A percentile compares a stretch with the other conserved stretches of the same genome.
Evolutionary conservation across 2,329 filamentous ascomycete species (phyloP).

Genomic region (Microsporum audouinii): DNA sequence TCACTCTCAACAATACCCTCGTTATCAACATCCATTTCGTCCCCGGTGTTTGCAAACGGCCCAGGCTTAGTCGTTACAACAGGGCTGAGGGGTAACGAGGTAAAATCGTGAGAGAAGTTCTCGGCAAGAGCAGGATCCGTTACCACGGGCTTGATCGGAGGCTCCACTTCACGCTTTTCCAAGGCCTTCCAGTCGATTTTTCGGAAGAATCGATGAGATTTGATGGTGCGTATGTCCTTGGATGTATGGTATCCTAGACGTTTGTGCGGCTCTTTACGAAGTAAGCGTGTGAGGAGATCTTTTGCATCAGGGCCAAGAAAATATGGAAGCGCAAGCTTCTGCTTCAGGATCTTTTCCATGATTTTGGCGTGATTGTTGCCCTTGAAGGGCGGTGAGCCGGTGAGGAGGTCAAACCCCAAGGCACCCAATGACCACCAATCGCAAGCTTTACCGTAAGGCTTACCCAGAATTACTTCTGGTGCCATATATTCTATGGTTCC

Average conservation of each 20-base stretch:
- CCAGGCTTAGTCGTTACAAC: slow-evolving; percentile 36
- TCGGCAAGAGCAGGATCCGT: slow-evolving; percentile 92
- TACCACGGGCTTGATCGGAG: slow-evolving; percentile 85
- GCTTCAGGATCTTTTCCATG: slow-evolving; percentile 87
- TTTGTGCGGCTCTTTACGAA: slow-evolving; percentile 87
- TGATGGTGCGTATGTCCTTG: slow-evolving; percentile 74
- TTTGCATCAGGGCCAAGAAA: slow-evolving; percentile 87
- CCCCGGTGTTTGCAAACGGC: slow-evolving; percentile 21
- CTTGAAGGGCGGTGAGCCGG: slow-evolving; percentile 79
- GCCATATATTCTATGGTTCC: slow-evolving; percentile 99
- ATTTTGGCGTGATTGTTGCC: slow-evolving; percentile 90
- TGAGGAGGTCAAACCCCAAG: slow-evolving; percentile 83
- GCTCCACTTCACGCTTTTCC: slow-evolving; percentile 66
- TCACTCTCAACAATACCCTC: not conserved
- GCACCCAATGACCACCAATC: slow-evolving; percentile 99
- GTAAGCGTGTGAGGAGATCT: slow-evolving; percentile 76
- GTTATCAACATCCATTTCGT: slow-evolving; percentile 7
- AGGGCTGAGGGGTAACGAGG: slow-evolving; percentile 69
- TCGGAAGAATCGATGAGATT: slow-evolving; percentile 90
- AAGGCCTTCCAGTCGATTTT: slow-evolving; percentile 92
- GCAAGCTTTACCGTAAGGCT: slow-evolving; percentile 83
- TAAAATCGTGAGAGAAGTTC: slow-evolving; percentile 93
- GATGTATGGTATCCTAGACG: slow-evolving; percentile 79
- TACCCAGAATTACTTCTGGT: slow-evolving; percentile 79
- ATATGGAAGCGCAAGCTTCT: slow-evolving; percentile 80